Conservation (phyloP, 495 filamentous ascomycete genomes). For the Hyaloscypha variabilis region DNA sequence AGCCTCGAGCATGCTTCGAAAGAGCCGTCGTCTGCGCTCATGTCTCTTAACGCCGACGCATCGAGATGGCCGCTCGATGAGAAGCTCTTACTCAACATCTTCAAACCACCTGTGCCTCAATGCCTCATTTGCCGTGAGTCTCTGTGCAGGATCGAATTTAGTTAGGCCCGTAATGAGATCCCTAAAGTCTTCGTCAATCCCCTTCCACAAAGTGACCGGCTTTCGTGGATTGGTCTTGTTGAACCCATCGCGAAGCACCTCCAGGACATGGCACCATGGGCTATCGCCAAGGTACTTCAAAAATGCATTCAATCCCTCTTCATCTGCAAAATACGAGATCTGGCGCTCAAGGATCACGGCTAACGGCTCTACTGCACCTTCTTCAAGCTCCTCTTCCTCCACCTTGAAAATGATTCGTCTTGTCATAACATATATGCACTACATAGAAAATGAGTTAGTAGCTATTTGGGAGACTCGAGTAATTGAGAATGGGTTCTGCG, state of each 20-base stretch:
- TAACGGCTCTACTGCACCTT: slow-evolving; percentile 49
- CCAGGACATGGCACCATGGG: slow-evolving; percentile 12
- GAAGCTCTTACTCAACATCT: too few species aligned
- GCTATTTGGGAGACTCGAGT: neutral
- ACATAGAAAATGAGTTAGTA: slow-evolving; percentile 4
- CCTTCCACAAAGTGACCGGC: slow-evolving; percentile 34
- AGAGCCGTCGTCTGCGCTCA: too few species aligned
- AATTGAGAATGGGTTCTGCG: slow-evolving; percentile 15
- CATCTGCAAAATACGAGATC: slow-evolving; percentile 52
- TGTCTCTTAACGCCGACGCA: too few species aligned
- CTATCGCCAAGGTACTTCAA: slow-evolving; percentile 38
- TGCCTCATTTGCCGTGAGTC: slow-evolving; percentile 31
- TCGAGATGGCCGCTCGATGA: too few species aligned
- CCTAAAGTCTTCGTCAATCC: slow-evolving; percentile 42
- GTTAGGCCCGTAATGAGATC: slow-evolving; percentile 42
- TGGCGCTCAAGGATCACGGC: slow-evolving; percentile 47
- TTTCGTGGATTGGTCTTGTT: slow-evolving; percentile 33
- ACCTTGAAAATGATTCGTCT: slow-evolving; percentile 15
- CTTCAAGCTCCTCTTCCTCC: slow-evolving; percentile 12
- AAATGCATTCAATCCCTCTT: slow-evolving; percentile 39
- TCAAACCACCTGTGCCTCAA: slow-evolving; percentile 29
- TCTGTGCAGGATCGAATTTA: slow-evolving; percentile 37
- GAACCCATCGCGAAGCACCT: slow-evolving; percentile 8
- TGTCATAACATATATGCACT: slow-evolving; percentile 23
- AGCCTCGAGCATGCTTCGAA: too few species aligned